A percentile compares a stretch with the other conserved stretches of the same genome.
phyloP scores from a whole-genome alignment of 129 eudicot genomes.

The Pittosporum tobira region DNA sequence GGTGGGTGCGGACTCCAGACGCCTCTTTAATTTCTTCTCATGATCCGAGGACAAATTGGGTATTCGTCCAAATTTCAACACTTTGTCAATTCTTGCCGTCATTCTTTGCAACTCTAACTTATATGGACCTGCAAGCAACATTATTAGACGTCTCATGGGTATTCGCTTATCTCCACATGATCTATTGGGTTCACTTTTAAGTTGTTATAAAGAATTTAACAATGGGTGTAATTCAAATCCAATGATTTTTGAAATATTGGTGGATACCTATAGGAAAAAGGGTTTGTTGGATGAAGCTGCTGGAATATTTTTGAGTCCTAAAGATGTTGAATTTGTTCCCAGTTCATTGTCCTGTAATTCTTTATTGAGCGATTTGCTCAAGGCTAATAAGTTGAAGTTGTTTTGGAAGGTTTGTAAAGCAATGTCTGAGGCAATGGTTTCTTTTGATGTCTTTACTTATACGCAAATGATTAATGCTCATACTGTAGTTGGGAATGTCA shows the following conservation, averaged over 20 bases:
- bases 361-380: constrained; percentile 22
- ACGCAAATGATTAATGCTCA: constrained; percentile 27
- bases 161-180: neutral
- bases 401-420: constrained; percentile 24
- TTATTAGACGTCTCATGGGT: constrained; percentile 19
- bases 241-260: constrained; percentile 20
- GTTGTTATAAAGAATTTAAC: constrained; percentile 14
- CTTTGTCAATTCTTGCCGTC: constrained; percentile 16
- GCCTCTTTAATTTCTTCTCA: neutral
- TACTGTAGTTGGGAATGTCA: constrained; percentile 27
- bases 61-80: constrained; percentile 13
- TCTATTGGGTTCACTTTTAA: constrained; percentile 9
- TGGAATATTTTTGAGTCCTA: constrained; percentile 11
- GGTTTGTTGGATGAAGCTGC: constrained; percentile 27
- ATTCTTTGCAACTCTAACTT: constrained; percentile 11
- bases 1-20: constrained; percentile 3
- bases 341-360: constrained; percentile 15
- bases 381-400: constrained; percentile 19
- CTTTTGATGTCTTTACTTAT: constrained; percentile 27
- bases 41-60: neutral
- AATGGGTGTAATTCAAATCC: constrained; percentile 16
- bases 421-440: constrained; percentile 4
- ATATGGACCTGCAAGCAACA: constrained; percentile 25
- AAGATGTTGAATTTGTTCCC: constrained; percentile 9
- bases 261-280: constrained; percentile 24